phyloP scores from a whole-genome alignment of 2,329 filamentous ascomycete species.

The Epichloe festucae region DNA sequence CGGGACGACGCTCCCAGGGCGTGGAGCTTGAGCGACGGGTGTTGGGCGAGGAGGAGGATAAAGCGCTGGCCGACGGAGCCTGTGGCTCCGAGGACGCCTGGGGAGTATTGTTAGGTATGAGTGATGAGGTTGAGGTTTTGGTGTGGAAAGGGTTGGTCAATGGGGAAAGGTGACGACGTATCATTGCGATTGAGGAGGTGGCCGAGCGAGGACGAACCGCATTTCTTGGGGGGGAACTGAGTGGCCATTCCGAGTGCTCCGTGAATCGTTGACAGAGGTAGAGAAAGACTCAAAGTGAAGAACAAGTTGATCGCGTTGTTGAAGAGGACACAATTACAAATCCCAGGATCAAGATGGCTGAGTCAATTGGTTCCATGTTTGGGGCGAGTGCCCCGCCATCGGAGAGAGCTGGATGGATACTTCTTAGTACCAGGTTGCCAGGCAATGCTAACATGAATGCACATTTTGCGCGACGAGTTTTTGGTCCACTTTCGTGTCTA shows the following conservation, averaged over 20 bases:
- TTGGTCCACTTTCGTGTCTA: not conserved
- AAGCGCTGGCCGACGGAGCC: constrained; percentile 94
- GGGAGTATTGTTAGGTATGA: not conserved
- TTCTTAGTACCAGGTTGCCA: too few species aligned
- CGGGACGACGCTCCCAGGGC: constrained; percentile 81
- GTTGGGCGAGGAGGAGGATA: constrained; percentile 77
- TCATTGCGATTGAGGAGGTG: not conserved
- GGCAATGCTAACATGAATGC: too few species aligned
- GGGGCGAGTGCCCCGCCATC: constrained; percentile 18
- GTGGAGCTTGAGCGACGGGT: constrained; percentile 76
- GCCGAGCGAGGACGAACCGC: constrained; percentile 30
- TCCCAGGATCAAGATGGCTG: not conserved
- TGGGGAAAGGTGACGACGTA: constrained; percentile 4
- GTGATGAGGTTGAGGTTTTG: too few species aligned
- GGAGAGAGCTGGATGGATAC: constrained; percentile 8
- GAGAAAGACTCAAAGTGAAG: not conserved
- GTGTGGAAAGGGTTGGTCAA: not conserved
- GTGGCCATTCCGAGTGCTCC: constrained; percentile 15
- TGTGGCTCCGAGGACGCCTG: constrained; percentile 75
- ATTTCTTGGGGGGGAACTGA: constrained; percentile 44
- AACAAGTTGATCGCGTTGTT: not conserved
- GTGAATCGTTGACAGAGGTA: not conserved
- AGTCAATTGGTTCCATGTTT: constrained; percentile 5
- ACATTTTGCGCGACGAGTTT: not conserved
- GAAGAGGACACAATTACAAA: not conserved